Base-by-base conservation (phyloP, 2,329 filamentous ascomycete genomes). In the Alternaria sp. region DNA sequence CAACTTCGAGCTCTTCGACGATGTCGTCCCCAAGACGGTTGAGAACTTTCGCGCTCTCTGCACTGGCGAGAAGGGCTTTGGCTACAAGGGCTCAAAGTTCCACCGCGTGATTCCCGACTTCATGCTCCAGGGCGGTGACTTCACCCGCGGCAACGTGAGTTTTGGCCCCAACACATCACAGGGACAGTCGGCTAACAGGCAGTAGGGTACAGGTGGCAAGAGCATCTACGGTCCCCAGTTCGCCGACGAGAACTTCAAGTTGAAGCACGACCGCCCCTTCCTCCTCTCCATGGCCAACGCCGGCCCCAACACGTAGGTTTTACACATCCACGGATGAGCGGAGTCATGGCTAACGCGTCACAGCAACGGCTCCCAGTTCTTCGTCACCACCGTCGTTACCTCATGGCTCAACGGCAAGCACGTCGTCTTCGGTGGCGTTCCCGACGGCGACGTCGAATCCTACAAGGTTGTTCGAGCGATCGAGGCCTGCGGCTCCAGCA, bases 171-270 rank as follows among this genome's bases (percentile, higher is more conserved):
- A 56, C 49, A 53, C 53, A 43, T 49, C 53, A 55, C 14, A 15
- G 47, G 28, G 53, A 50, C 65, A 63, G 43, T 30, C 58, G 23
- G 63, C 70, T 77, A 55, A 78, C 71, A 55, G 3, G 20, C 18
- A 43, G 20, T 68, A 96, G 93, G 93, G 93, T 79, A 95, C 93
- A 63, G 93, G 93, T 85, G 93, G 93, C 84, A 92, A 92, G 85
- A 96, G 92, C 82, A 97, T 97, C 88, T 97, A 96, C 83, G 93
- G 93, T 76, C 92, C 96, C 84, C 96, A 95, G 88, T 97, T 97
- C 80, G 84, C 89, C 77, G 93, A 97, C 81, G 93, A 97, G 90
- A 97, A 96, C 90, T 96, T 97, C 87, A 79, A 83, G 67, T 79
- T 86, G 72, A 89, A 88, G 86, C 94, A 97, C 89, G 83, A 82